A percentile compares a stretch with the other conserved stretches of the same genome.
These are phyloP conservation scores for Sporisorium exsertum DNA, from an alignment of 1,284 basidiomycete species.

Conservation along the genomic window DNA sequence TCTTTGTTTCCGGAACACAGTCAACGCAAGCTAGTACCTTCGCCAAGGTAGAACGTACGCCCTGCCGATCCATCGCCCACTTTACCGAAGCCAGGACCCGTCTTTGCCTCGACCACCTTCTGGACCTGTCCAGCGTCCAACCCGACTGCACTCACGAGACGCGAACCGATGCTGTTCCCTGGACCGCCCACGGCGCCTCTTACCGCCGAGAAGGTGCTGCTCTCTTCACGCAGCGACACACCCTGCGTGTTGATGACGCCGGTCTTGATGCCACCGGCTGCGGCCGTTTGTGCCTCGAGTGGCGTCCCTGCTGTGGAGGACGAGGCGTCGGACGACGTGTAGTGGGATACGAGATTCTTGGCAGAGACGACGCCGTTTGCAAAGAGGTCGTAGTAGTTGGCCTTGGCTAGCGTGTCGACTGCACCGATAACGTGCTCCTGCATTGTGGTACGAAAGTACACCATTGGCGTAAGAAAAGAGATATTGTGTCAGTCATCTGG, in stretches of 20 bases:
- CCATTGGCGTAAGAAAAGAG: neutral
- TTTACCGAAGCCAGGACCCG: constrained; percentile 37
- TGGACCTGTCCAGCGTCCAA: constrained; percentile 37
- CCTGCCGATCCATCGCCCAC: constrained; percentile 34
- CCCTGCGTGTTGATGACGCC: constrained; percentile 50
- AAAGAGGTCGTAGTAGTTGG: constrained; percentile 52
- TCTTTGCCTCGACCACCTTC: constrained; percentile 40
- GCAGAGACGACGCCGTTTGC: constrained; percentile 41
- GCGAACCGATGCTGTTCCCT: constrained; percentile 39
- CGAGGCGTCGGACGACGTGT: constrained; percentile 9
- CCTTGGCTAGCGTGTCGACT: constrained; percentile 30
- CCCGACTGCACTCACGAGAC: constrained; percentile 35
- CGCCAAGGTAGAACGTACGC: constrained; percentile 45
- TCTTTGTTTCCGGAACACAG: neutral
- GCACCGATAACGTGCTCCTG: constrained; percentile 45
- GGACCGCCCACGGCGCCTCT: constrained; percentile 22
- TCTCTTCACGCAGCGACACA: constrained; percentile 38
- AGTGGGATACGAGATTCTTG: constrained; percentile 25
- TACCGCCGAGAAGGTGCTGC: constrained; percentile 2
- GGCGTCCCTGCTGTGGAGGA: constrained; percentile 21
- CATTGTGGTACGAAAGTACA: neutral
- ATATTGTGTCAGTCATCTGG: neutral
- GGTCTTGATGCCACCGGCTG: constrained; percentile 40
- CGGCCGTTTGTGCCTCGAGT: constrained; percentile 27
- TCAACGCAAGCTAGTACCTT: constrained; percentile 50